Evolutionary conservation across 2,329 filamentous ascomycete genomes (phyloP).

Genomic region (Tolypocladium sp.): DNA sequence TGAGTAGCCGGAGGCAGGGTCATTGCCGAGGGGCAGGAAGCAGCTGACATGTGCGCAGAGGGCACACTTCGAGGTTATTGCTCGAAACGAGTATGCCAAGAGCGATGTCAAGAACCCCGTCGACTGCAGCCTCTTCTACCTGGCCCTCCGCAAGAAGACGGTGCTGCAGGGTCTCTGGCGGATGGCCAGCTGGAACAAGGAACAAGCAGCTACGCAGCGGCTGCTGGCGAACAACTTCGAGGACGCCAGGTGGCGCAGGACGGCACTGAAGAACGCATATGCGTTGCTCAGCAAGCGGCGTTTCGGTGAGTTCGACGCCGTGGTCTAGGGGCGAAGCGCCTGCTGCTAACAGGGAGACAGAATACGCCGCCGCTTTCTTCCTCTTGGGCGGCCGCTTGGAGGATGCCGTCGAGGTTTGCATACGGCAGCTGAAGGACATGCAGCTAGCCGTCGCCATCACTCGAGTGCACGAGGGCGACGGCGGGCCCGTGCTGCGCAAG

Average conservation of each 20-base stretch:
- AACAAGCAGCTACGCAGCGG: constrained; percentile 71
- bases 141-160: constrained; percentile 83
- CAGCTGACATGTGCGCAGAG: constrained; percentile 15
- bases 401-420: constrained; percentile 78
- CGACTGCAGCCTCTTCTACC: constrained; percentile 83
- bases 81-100: constrained; percentile 86
- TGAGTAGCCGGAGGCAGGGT: constrained; percentile 32
- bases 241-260: constrained; percentile 77
- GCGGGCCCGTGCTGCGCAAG: constrained; percentile 61
- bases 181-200: constrained; percentile 82
- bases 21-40: neutral
- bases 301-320: constrained; percentile 48
- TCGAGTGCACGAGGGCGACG: constrained; percentile 80
- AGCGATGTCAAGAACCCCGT: constrained; percentile 81
- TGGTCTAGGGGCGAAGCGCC: neutral
- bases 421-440: constrained; percentile 79
- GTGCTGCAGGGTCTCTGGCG: constrained; percentile 89
- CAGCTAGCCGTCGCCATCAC: constrained; percentile 85
- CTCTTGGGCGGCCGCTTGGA: constrained; percentile 76
- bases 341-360: constrained; percentile 28
- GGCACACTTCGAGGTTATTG: constrained; percentile 79
- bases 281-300: constrained; percentile 83
- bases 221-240: constrained; percentile 87
- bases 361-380: constrained; percentile 95
- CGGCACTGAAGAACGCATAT: constrained; percentile 93